Percentiles rank a stretch among this genome's conserved stretches.
Evolutionary conservation across 176 grass and related monocot species (phyloP).

Genomic region (Hordeum marinum): DNA sequence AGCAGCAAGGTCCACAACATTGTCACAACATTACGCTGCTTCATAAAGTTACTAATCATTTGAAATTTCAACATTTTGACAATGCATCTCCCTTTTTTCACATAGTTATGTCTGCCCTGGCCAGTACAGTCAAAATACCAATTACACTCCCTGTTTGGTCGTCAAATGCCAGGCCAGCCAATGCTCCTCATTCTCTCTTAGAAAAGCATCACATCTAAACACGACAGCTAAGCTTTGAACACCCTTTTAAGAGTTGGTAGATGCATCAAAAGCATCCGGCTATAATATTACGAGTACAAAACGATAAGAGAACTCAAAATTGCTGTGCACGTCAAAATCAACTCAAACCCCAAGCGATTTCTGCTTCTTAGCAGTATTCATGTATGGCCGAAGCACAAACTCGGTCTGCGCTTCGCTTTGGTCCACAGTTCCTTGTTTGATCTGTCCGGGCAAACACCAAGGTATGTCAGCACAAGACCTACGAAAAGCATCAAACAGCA

Average conservation of each 20-base stretch:
- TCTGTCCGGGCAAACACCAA: slow-evolving; percentile 22
- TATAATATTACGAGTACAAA: not conserved
- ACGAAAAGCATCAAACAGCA: not conserved
- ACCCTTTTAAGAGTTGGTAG: not conserved
- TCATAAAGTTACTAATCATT: too few species aligned
- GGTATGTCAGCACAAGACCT: not conserved
- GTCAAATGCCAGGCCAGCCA: too few species aligned
- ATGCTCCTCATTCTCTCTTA: too few species aligned
- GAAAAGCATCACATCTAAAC: not conserved
- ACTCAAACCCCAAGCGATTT: slow-evolving; percentile 61
- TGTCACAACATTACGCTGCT: too few species aligned
- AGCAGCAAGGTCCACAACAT: too few species aligned
- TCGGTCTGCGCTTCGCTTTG: slow-evolving; percentile 73
- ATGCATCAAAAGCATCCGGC: not conserved
- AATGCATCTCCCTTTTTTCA: too few species aligned
- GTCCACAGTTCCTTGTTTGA: slow-evolving; percentile 67
- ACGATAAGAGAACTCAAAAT: not conserved
- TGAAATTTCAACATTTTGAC: too few species aligned
- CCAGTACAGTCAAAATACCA: too few species aligned
- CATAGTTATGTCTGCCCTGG: too few species aligned
- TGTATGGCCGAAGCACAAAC: slow-evolving; percentile 64
- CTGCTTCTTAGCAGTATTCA: slow-evolving; percentile 78
- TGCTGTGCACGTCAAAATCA: not conserved
- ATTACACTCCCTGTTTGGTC: too few species aligned
- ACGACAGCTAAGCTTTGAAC: not conserved